Base-by-base conservation (phyloP, 441 rosid species). In the Manihot esculenta region DNA sequence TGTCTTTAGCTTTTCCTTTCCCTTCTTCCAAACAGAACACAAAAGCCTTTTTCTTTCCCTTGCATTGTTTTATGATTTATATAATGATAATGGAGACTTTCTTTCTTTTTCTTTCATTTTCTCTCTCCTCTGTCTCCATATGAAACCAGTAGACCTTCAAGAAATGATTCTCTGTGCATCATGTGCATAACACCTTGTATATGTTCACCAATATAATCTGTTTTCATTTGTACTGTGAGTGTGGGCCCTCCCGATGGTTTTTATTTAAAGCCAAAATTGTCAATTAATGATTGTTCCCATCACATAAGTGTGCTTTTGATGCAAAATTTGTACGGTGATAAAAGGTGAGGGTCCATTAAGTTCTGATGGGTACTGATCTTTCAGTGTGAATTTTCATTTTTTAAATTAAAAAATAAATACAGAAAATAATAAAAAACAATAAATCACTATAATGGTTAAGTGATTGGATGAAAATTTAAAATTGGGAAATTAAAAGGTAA, bases 1-100 rank as follows among this genome's bases (percentile, higher is more conserved):
- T 78, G 79, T 79, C 78, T 75, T 77, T 74, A 53, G 69, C 80
- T 59, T 82, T 78, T 78, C 7, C 17, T 54, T 30, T 53, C 14
- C 50, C 68, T 72, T 54, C 66, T 59, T 15, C 59, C 50, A 21
- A 62, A 61, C 72, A 64, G 61, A 64, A 68, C 69, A 56, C 47
- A 57, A 62, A 76, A 61, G 48, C 64, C 66, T 72, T 35, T 73
- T 64, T 53, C 41, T 71, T 73, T 81, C 27, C 47, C 55, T 41
- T 1, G 4, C 62, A 35, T 64, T 49, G 21, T 71, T 23, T 61
- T 1, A 33, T 2, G 3, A 3, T 59, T 20, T 42, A 61, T 26
- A 69, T 26, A 35, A 69, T 45, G 56, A 70, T 49, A 38, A 59
- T 48, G 58, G 57, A 41, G 44, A 12, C 33, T 35, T n/a, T 50